Evolutionary conservation across 768 basidiomycete genomes (phyloP).

Genomic region (Panellus pusillus): DNA sequence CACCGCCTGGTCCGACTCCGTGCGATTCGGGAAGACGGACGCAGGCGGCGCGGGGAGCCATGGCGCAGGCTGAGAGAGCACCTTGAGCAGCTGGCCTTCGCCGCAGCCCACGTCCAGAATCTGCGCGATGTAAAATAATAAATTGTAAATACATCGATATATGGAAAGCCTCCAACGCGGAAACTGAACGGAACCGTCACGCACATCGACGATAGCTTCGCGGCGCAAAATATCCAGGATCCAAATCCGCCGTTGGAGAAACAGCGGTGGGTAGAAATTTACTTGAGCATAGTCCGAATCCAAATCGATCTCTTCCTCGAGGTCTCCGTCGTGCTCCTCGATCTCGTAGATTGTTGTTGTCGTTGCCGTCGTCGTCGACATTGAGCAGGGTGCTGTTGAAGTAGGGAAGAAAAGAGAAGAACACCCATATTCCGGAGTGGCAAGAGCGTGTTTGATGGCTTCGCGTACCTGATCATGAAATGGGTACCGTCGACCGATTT

Average conservation of each 20-base stretch:
- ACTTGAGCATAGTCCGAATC: slow-evolving; percentile 42
- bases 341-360: slow-evolving; percentile 18
- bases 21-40: slow-evolving; percentile 32
- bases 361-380: not conserved
- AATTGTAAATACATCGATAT: not conserved
- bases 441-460: slow-evolving; percentile 1
- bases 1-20: slow-evolving; percentile 3
- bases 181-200: slow-evolving; percentile 15
- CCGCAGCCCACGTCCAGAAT: slow-evolving; percentile 86
- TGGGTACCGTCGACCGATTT: too few relatives aligned
- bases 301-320: slow-evolving; percentile 15
- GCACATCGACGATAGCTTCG: slow-evolving; percentile 54
- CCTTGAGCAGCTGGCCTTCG: slow-evolving; percentile 68
- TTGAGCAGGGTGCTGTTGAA: not conserved
- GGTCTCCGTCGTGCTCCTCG: slow-evolving; percentile 17
- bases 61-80: slow-evolving; percentile 73
- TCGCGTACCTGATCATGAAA: too few relatives aligned
- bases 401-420: not conserved
- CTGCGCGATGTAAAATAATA: slow-evolving; percentile 40
- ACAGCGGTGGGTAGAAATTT: slow-evolving; percentile 66
- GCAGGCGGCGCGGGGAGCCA: slow-evolving; percentile 53
- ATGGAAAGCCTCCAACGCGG: slow-evolving; percentile 10
- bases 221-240: slow-evolving; percentile 60
- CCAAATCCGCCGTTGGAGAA: slow-evolving; percentile 72
- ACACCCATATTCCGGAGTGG: slow-evolving; percentile 1